These are phyloP conservation scores for Tolypocladium sp. DNA, from an alignment of 2,329 filamentous ascomycete genomes.

Conservation along the genomic window DNA sequence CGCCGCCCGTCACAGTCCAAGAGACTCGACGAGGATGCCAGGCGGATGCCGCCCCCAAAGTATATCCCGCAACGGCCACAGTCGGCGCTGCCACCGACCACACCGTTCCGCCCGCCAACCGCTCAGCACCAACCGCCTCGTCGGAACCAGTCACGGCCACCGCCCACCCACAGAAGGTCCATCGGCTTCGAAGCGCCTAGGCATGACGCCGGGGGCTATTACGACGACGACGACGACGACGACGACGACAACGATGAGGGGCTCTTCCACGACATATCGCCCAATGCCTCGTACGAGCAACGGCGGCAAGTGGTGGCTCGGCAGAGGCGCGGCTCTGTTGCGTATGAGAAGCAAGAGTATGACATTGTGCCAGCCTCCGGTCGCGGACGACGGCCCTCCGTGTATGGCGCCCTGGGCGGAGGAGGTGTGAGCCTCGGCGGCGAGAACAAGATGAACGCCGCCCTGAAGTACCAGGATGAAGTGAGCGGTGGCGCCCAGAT, in stretches of 20 bases:
- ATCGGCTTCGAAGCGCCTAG: constrained; percentile 16
- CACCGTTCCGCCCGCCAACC: constrained; percentile 20
- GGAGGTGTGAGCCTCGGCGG: constrained; percentile 24
- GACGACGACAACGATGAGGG: constrained; percentile 22
- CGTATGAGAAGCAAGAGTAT: constrained; percentile 28
- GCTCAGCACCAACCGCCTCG: constrained; percentile 11
- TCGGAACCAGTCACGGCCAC: constrained; percentile 20
- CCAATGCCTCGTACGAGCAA: constrained; percentile 22
- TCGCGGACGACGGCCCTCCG: constrained; percentile 28
- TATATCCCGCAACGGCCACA: constrained; percentile 23
- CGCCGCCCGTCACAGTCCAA: constrained; percentile 34
- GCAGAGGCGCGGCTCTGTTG: constrained; percentile 22
- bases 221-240: constrained; percentile 29
- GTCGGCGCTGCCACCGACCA: constrained; percentile 18
- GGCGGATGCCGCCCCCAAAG: constrained; percentile 39
- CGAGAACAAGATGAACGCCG: constrained; percentile 28
- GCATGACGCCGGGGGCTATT: not conserved
- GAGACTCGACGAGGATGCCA: constrained; percentile 34
- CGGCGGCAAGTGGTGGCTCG: constrained; percentile 21
- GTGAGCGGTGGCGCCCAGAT: constrained; percentile 33
- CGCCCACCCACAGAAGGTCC: constrained; percentile 16
- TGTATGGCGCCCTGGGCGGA: constrained; percentile 25
- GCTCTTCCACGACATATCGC: constrained; percentile 30
- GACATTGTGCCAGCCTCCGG: constrained; percentile 29
- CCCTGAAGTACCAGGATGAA: constrained; percentile 42